Evolutionary conservation across 331 rosid genomes (phyloP), one percentile per base, ranked within the genome.

Genomic region (Malus hybrid): DNA sequence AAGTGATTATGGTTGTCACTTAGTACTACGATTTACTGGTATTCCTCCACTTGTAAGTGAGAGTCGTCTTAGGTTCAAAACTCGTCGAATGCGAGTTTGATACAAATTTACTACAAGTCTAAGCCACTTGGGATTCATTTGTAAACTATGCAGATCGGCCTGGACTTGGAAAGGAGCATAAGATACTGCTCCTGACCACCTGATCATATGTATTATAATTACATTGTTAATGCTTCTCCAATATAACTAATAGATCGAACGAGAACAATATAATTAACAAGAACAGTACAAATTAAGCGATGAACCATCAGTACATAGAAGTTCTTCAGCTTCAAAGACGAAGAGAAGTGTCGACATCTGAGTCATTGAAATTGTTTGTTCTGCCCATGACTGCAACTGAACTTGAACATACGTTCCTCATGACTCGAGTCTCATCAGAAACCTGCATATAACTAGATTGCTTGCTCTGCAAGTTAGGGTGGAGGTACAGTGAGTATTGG

Each of bases 331-430:
- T 22, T 81, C 81, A 81, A 62, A 81, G 76, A 81, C 68, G 85
- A 71, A 81, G 85, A 76, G 81, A 76, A 61, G 85, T 81, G 67
- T 81, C 85, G 18, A 81, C 85, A 44, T 80, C 84, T 31, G 81
- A 73, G 72, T 71, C 74, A 32, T 71, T 73, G 7, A 59, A 62
- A 29, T 48, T 72, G 57, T 27, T 48, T 9, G 66, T 78, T 63
- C 61, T 67, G 33, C 11, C 22, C 75, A 56, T 29, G 70, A 18
- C 33, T 10, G 50, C 55, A 50, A 61, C 39, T 20, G 74, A 29
- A 32, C 44, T 29, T 12, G 78, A 66, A 33, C 39, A 10, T 6
- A 55, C 57, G 55, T 79, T 79, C 34, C 32, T 74, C 61, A 65
- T 24, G 62, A 12, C 62, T 32, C 55, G 48, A 16, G 34, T 59